Evolutionary conservation across 768 basidiomycete genomes (phyloP).

Genomic region (Crassisporium funariophilum): DNA sequence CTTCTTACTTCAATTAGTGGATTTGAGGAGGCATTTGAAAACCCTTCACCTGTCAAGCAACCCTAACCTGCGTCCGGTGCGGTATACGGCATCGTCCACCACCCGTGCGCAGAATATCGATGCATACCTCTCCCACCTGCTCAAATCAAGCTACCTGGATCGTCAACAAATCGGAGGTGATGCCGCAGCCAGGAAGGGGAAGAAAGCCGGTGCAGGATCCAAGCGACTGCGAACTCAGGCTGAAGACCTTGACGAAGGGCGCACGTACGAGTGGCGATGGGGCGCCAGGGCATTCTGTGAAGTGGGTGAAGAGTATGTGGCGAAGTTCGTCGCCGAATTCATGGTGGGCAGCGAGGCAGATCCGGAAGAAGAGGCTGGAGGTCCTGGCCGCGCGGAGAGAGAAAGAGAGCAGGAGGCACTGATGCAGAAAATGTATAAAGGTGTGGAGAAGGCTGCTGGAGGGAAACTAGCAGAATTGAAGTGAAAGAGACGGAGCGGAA

Average conservation of each 20-base stretch:
- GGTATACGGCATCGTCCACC: slow-evolving; percentile 52
- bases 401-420: slow-evolving; percentile 35
- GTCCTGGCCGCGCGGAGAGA: slow-evolving; percentile 11
- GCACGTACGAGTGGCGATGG: slow-evolving; percentile 81
- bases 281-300: slow-evolving; percentile 79
- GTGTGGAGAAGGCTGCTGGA: slow-evolving; percentile 67
- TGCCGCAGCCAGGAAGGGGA: slow-evolving; percentile 35
- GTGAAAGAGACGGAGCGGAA: slow-evolving; percentile 12
- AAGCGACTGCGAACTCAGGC: slow-evolving; percentile 49
- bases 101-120: slow-evolving; percentile 61
- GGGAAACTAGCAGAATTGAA: slow-evolving; percentile 49
- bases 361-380: slow-evolving; percentile 40
- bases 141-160: slow-evolving; percentile 80
- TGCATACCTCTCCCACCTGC: slow-evolving; percentile 60
- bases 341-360: slow-evolving; percentile 52
- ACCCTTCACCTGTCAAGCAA: slow-evolving; percentile 62
- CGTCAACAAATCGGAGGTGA: slow-evolving; percentile 56
- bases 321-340: slow-evolving; percentile 77
- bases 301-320: slow-evolving; percentile 77
- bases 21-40: slow-evolving; percentile 70
- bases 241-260: slow-evolving; percentile 39
- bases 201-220: slow-evolving; percentile 48
- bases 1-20: slow-evolving; percentile 48
- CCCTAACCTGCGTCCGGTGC: slow-evolving; percentile 39
- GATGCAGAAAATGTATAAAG: slow-evolving; percentile 50